These are phyloP conservation scores for Plectosphaerella sp. DNA, from an alignment of 2,329 filamentous ascomycete genomes.

Conservation along the genomic window DNA sequence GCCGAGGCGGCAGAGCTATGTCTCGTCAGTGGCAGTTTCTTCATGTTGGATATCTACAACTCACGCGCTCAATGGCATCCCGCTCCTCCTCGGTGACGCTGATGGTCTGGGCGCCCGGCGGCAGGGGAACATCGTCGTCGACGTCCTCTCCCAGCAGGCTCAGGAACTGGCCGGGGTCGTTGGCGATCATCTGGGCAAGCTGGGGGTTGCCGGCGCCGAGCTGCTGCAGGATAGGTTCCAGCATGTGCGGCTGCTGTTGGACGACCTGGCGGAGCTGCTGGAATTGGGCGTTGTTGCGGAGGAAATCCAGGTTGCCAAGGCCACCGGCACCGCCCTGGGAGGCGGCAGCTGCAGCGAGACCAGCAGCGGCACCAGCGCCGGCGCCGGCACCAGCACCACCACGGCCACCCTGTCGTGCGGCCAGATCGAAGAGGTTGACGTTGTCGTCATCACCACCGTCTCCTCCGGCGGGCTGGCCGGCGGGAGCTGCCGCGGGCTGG, in stretches of 20 bases:
- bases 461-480: constrained; percentile 31
- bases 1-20: constrained; percentile 81
- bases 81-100: constrained; percentile 93
- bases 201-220: constrained; percentile 93
- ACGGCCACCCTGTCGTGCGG: constrained; percentile 63
- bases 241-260: constrained; percentile 96
- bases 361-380: constrained; percentile 38
- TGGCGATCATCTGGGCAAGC: constrained; percentile 84
- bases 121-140: constrained; percentile 78
- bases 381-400: constrained; percentile 34
- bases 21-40: background rate
- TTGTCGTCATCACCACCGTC: constrained; percentile 52
- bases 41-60: constrained; percentile 20
- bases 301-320: constrained; percentile 81
- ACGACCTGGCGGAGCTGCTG: constrained; percentile 96
- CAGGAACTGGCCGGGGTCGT: constrained; percentile 91
- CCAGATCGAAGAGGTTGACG: constrained; percentile 90
- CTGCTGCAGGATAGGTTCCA: constrained; percentile 95
- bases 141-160: constrained; percentile 83
- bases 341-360: constrained; percentile 41
- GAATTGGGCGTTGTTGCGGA: constrained; percentile 94
- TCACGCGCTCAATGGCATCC: constrained; percentile 91
- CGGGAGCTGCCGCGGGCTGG: constrained; percentile 32
- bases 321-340: constrained; percentile 45
- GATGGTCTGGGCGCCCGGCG: constrained; percentile 84